phyloP scores from a whole-genome alignment of 116 monocot species.

The Cymodocea nodosa region DNA sequence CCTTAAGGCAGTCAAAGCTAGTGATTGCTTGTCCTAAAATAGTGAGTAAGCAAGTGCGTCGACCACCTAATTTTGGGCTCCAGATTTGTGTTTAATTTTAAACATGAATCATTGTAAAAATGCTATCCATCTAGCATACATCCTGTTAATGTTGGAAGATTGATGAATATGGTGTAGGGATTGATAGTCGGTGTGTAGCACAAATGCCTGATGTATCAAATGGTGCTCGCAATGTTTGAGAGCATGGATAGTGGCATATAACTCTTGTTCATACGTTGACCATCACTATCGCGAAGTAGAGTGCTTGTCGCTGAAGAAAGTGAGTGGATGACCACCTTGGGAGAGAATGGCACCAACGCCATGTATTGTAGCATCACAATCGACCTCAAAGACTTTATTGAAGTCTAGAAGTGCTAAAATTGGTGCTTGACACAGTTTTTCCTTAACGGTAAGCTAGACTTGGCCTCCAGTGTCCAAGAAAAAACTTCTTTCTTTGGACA shows the following conservation, averaged over 20 bases:
- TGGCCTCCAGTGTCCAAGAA: background rate
- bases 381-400: too few species aligned
- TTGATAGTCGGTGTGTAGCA: background rate
- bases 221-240: too few species aligned
- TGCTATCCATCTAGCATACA: background rate
- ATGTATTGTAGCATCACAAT: background rate
- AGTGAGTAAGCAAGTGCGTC: background rate
- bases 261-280: background rate
- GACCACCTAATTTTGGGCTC: background rate
- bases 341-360: background rate
- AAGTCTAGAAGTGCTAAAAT: too few species aligned
- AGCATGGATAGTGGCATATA: background rate
- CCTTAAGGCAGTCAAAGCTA: background rate
- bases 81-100: background rate
- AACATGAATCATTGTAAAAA: background rate
- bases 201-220: background rate
- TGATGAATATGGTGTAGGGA: background rate
- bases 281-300: background rate
- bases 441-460: background rate
- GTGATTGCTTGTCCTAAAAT: background rate
- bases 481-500: background rate
- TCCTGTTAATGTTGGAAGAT: background rate
- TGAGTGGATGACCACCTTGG: background rate
- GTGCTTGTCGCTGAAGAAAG: slow-evolving; percentile 4
- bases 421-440: background rate